Base-by-base conservation (phyloP, 768 basidiomycete species). In the Cystofilobasidium capitatum region DNA sequence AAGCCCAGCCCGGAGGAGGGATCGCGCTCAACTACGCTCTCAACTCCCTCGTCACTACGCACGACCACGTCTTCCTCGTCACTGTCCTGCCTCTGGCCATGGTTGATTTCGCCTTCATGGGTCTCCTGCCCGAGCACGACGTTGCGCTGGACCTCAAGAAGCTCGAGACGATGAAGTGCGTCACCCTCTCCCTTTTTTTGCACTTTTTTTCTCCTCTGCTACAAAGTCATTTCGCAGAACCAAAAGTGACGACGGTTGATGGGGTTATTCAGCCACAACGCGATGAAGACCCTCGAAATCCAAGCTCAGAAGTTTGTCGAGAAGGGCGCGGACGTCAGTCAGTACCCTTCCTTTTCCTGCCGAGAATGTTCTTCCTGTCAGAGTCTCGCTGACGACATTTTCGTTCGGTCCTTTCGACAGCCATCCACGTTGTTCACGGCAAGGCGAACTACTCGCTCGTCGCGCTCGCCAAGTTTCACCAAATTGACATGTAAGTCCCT, bases 1-100 rank as follows among this genome's bases (percentile, higher is more conserved):
- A n/a, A n/a, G n/a, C n/a, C n/a, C n/a, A n/a, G n/a, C n/a, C n/a
- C n/a, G n/a, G n/a, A n/a, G n/a, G n/a, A n/a, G 47, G 22, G 9
- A n/a, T 29, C n/a, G 16, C 47, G 9, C 29, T 22, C 47, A 29
- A 22, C 29, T 17, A 49, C 29, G 5, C 16, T 22, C 29, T 17
- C 16, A n/a, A 5, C 5, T 29, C n/a, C 29, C 16, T 29, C 16
- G 47, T 7, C 9, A 8, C 29, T 29, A n/a, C 47, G 29, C n/a
- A 29, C n/a, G 59, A 61, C 44, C 59, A 61, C 44, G 59, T 61
- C 26, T 61, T 61, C 24, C 35, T 61, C n/a, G 59, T 35, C n/a
- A 61, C 59, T 17, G 29, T 61, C 40, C 44, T 61, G 5, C 59
- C 59, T 7, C 16, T 44, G 9, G 16, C 40, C 20, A 29, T 61